Evolutionary conservation across 352 stramenopile species (phyloP).

Genomic region (Aphanomyces stellatus): DNA sequence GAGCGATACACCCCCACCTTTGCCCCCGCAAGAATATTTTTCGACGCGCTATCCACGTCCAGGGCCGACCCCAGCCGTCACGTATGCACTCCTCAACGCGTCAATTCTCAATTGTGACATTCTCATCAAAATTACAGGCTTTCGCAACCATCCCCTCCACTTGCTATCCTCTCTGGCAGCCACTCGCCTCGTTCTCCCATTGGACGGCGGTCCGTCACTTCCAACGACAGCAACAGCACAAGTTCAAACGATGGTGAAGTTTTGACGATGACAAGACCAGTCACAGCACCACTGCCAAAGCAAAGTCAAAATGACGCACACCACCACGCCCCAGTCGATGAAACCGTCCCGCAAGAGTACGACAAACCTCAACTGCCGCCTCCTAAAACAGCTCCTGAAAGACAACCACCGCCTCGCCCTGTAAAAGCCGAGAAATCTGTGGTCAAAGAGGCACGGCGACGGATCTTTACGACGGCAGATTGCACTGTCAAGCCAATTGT

Average conservation of each 20-base stretch:
- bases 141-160: too few relatives aligned
- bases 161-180: too few relatives aligned
- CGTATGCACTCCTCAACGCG: too few relatives aligned
- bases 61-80: too few relatives aligned
- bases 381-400: background rate
- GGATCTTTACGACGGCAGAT: slow-evolving; percentile 54
- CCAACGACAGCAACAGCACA: background rate
- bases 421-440: background rate
- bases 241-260: background rate
- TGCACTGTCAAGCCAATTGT: slow-evolving; percentile 53
- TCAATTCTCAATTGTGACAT: too few relatives aligned
- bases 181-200: too few relatives aligned
- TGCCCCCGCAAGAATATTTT: slow-evolving; percentile 62
- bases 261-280: background rate
- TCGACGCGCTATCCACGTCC: background rate
- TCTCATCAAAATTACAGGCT: too few relatives aligned
- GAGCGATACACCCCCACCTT: slow-evolving; percentile 25
- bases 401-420: background rate
- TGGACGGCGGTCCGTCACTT: background rate
- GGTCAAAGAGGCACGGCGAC: background rate
- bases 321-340: background rate
- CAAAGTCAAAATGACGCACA: too few relatives aligned
- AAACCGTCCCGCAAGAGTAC: background rate
- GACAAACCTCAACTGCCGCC: background rate
- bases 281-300: background rate